These are phyloP conservation scores for Arthrobotrys sinensis DNA, from an alignment of 2,329 filamentous ascomycete genomes.

Conservation along the genomic window DNA sequence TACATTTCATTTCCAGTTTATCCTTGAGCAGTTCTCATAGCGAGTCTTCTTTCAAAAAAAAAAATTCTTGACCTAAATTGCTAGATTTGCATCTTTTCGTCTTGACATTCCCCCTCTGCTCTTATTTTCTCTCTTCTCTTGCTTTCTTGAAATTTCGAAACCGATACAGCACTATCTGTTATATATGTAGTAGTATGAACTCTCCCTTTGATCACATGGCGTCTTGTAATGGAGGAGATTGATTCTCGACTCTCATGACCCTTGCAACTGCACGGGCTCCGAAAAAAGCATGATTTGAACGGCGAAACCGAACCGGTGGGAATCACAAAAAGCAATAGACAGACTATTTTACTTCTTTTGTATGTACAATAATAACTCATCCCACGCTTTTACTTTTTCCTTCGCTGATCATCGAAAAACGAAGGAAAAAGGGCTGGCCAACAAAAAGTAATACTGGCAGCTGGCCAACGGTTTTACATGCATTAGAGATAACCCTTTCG, in stretches of 20 bases:
- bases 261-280: not conserved
- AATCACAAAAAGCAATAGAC: conserved; percentile 5
- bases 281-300: conserved; percentile 8
- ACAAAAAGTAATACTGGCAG: conserved; percentile 9
- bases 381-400: conserved; percentile 18
- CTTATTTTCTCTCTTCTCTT: not conserved
- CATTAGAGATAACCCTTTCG: not conserved
- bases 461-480: conserved; percentile 2
- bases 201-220: not conserved
- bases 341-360: not conserved
- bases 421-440: conserved; percentile 4
- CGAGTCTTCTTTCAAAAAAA: not conserved
- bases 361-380: conserved; percentile 5
- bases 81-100: not conserved
- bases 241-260: conserved; percentile 1
- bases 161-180: not conserved
- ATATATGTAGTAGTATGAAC: conserved; percentile 10
- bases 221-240: conserved; percentile 3
- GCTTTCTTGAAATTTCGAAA: conserved; percentile 7
- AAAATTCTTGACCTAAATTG: not conserved
- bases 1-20: not conserved
- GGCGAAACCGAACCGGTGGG: conserved; percentile 18
- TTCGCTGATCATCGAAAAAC: not conserved
- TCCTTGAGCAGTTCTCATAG: conserved; percentile 2
- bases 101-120: not conserved